A percentile compares a stretch with the other conserved stretches of the same genome.
Evolutionary conservation across 768 basidiomycete genomes (phyloP).

Genomic region (Pseudohyphozyma bogoriensis): DNA sequence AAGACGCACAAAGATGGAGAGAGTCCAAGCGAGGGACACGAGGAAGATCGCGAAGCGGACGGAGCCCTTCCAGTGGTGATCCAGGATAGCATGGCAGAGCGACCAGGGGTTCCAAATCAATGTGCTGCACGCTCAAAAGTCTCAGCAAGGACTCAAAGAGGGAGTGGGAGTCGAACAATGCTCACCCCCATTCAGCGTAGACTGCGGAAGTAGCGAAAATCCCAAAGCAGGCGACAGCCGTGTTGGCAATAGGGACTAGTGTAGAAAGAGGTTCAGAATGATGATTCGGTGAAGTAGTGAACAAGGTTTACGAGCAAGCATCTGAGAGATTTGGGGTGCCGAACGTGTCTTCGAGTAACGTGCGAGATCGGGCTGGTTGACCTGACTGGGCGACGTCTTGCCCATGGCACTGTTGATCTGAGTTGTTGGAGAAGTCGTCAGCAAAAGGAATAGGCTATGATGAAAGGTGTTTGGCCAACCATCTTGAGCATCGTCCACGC

Average conservation of each 20-base stretch:
- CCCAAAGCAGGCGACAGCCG: constrained; percentile 13
- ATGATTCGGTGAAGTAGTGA: no score
- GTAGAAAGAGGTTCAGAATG: no score
- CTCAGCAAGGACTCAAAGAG: background rate
- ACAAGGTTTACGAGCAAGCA: constrained; percentile 1
- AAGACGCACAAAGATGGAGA: constrained; percentile 18
- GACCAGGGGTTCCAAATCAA: constrained; percentile 17
- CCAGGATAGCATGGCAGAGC: constrained; percentile 4
- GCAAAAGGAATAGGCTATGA: background rate
- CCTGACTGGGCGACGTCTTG: background rate
- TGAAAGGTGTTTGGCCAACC: constrained; percentile 8
- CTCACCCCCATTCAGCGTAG: background rate
- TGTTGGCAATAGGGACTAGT: constrained; percentile 9
- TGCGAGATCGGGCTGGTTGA: constrained; percentile 1
- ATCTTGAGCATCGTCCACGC: constrained; percentile 17
- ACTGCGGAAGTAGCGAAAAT: constrained; percentile 5
- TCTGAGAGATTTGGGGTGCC: constrained; percentile 14
- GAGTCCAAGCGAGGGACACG: constrained; percentile 7
- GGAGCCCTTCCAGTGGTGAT: constrained; percentile 4
- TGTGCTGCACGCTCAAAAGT: no score
- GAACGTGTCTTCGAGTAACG: background rate
- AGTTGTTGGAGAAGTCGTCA: background rate
- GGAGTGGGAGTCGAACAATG: background rate
- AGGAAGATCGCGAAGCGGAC: constrained; percentile 17
- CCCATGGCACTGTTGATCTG: background rate